phyloP scores from a whole-genome alignment of 768 basidiomycete species.

The Serendipita sp. region DNA sequence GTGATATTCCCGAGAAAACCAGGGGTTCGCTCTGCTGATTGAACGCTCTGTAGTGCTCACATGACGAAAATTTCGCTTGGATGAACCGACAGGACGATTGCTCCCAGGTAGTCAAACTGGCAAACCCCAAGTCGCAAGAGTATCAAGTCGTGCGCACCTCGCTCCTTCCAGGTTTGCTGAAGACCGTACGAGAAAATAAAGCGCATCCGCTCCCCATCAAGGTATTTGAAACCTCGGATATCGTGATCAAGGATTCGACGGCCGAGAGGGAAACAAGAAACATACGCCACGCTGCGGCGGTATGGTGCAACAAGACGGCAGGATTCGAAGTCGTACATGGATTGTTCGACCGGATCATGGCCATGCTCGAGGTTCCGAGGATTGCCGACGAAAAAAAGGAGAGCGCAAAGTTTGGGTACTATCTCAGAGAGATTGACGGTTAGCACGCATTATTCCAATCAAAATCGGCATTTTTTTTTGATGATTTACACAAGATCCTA shows the following conservation, averaged over 20 bases:
- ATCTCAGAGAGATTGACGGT: conserved; percentile 79
- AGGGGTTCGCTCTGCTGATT: neutral
- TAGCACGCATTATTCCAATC: conserved; percentile 9
- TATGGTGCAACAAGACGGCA: conserved; percentile 94
- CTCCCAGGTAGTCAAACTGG: conserved; percentile 71
- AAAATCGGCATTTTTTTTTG: neutral
- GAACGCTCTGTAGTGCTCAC: conserved; percentile 57
- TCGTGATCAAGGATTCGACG: conserved; percentile 70
- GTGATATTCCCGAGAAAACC: conserved; percentile 41
- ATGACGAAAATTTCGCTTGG: conserved; percentile 94
- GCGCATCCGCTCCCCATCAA: conserved; percentile 83
- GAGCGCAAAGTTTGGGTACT: conserved; percentile 58
- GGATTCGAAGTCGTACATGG: conserved; percentile 97
- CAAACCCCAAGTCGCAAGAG: conserved; percentile 93
- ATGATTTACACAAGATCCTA: conserved; percentile 43
- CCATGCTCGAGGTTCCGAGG: conserved; percentile 80
- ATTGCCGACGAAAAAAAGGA: conserved; percentile 40
- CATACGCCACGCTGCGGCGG: conserved; percentile 69
- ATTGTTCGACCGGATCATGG: conserved; percentile 86
- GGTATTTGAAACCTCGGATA: conserved; percentile 87
- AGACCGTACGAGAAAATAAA: conserved; percentile 92
- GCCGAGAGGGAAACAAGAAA: conserved; percentile 79
- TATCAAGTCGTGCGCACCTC: conserved; percentile 97
- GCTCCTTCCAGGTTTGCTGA: conserved; percentile 86
- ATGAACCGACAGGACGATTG: conserved; percentile 77